phyloP scores from a whole-genome alignment of 345 rosid species.

The Eucalyptus lansdowneana region DNA sequence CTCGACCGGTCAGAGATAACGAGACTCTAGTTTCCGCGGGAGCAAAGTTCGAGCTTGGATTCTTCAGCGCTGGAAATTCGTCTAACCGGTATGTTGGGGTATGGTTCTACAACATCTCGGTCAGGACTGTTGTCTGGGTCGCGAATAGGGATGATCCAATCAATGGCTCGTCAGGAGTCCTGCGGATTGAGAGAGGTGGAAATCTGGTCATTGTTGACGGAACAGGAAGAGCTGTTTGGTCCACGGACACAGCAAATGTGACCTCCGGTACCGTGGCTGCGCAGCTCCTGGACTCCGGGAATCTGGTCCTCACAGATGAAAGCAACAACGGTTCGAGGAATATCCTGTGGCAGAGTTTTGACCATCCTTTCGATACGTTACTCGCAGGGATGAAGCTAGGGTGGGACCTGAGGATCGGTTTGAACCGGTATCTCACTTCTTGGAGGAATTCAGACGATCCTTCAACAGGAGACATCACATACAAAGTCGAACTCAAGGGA shows the following conservation, averaged over 20 bases:
- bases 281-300: constrained; percentile 8
- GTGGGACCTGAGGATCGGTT: neutral
- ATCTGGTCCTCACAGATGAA: constrained; percentile 1
- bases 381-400: neutral
- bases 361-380: neutral
- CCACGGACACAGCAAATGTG: neutral
- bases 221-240: neutral
- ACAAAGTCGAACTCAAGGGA: neutral
- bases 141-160: constrained; percentile 31
- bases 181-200: neutral
- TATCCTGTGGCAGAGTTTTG: neutral
- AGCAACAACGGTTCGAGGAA: neutral
- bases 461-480: constrained; percentile 16
- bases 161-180: neutral
- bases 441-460: constrained; percentile 27
- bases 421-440: constrained; percentile 5
- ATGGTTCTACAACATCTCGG: neutral
- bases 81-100: neutral
- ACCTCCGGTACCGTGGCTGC: neutral
- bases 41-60: constrained; percentile 5
- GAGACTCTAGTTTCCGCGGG: neutral
- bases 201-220: neutral
- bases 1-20: neutral
- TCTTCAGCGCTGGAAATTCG: neutral
- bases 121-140: neutral